Base-by-base conservation (phyloP, 2,329 filamentous ascomycete species). In the Colletotrichum siamense region DNA sequence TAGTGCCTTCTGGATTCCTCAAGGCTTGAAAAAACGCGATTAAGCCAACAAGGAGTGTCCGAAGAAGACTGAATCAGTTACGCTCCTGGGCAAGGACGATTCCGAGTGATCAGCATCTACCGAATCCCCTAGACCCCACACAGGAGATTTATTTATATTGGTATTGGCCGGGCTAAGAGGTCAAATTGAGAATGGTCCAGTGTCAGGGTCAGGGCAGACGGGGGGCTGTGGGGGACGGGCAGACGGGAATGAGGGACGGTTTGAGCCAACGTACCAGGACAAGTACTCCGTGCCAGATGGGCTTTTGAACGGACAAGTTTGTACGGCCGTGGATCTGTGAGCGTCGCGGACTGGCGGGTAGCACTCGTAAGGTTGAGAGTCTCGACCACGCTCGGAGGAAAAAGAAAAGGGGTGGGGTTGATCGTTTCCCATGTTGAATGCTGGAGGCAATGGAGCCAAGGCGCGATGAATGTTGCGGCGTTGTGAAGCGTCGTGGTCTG, bases 91-190 rank as follows among this genome's bases (percentile, higher is more conserved):
- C 73, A 65, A 76, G 74, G 64, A 28, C 70, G 12, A n/a, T 65
- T 73, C 70, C 64, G 70, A 69, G 65, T 69, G 70, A 76, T 73
- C 74, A 76, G 57, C 73, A 65, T 73, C 64, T 69, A 68, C 69
- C 73, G 70, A 73, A 71, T 73, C 32, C 69, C 64, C 52, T 24
- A 39, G 55, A 63, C 32, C 39, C 74, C 70, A 68, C 74, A 55
- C 18, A 65, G 70, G 64, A 73, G 73, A 73, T 76, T 76, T 76
- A 69, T 69, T 69, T n/a, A 61, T 59, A 36, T 76, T 76, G 57
- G 70, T 30, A 65, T 76, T 76, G 70, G 74, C 55, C 57, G 39
- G 70, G 70, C n/a, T n/a, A 39, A 49, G 44, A 24, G 22, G 63
- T 49, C 32, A 15, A 64, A 65, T n/a, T 49, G 57, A 69, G 55